Base-by-base conservation (phyloP, 2,329 filamentous ascomycete species). In the Penicillium thymicola region DNA sequence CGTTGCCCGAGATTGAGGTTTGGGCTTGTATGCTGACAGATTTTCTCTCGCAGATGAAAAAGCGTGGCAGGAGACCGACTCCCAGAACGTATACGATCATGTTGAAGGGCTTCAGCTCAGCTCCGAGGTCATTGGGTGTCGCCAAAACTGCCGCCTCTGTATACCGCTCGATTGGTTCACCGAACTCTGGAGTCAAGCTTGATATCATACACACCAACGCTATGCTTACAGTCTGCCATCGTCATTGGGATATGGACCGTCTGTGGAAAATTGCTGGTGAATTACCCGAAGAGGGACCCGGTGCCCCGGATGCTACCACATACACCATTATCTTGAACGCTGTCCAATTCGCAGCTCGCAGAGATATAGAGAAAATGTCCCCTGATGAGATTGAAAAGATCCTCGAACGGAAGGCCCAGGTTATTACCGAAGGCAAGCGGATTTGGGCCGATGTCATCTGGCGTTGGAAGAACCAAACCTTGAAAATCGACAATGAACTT, bases 201-300 rank as follows among this genome's bases (percentile, higher is more conserved):
- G 89, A 86, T 63, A 88, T 87, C 36, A 89, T 90, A 55, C 94
- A 97, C 69, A 85, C 90, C 60, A 99, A 99, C 70, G 90, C 92
- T 10, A 85, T 92, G n/a, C 78, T 99, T 43, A 85, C 87, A 57
- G 89, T 94, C 9, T 97, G 92, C 71, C 83, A 87, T 46, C 82
- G 85, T 55, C 87, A 89, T 4, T 72, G 80, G 13, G 88, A 97
- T 69, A 81, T 96, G 72, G 91, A 96, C 63, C 84, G 87, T 16
- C 77, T 97, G 64, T 96, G 94, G 80, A 82, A 83, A 53, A 82
- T 97, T 61, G 84, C 87, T 42, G 82, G 85, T n/a, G 85, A 86
- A 32, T 81, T 93, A 55, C 88, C 92, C 16, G 82, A 86, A 14
- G 76, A 71, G 10, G 88, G 85, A 0, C 70, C 81, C 0, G 82